These are phyloP conservation scores for Prunus padus DNA, from an alignment of 306 rosid genomes.

Conservation along the genomic window DNA sequence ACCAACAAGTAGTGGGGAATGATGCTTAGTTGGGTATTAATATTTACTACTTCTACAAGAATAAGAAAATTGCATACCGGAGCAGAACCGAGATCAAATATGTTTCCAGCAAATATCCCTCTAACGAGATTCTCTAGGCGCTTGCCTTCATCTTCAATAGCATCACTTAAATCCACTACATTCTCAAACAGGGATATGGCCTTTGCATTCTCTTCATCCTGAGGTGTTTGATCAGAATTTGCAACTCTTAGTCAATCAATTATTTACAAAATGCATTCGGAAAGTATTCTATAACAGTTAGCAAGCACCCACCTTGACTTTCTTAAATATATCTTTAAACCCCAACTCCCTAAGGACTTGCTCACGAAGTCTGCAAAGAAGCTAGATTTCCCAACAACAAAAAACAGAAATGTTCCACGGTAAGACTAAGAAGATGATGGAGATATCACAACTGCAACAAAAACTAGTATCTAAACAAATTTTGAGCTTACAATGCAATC, in stretches of 20 bases:
- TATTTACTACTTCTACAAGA: not conserved
- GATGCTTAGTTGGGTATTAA: not conserved
- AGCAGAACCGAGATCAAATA: conserved; percentile 97
- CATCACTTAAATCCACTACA: conserved; percentile 71
- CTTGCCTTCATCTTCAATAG: conserved; percentile 82
- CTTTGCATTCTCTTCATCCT: conserved; percentile 98
- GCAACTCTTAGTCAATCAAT: not conserved
- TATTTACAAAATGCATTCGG: not conserved
- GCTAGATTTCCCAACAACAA: conserved; percentile 41
- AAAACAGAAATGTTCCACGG: not conserved
- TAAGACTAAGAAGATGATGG: not conserved
- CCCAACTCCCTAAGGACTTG: conserved; percentile 82
- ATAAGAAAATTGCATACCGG: conserved; percentile 41
- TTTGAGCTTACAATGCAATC: conserved; percentile 69
- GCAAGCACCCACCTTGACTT: conserved; percentile 62
- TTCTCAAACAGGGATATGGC: conserved; percentile 72
- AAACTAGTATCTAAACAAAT: not conserved
- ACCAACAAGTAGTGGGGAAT: not conserved
- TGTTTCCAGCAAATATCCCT: conserved; percentile 94
- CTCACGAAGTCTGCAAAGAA: conserved; percentile 92
- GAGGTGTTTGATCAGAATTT: conserved; percentile 20
- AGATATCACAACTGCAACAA: not conserved
- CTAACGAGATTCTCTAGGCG: conserved; percentile 77
- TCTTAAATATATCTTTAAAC: conserved; percentile 87
- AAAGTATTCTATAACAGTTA: not conserved